These are phyloP conservation scores for Metschnikowia matae DNA, from an alignment of 805 yeast genomes.

Conservation along the genomic window DNA sequence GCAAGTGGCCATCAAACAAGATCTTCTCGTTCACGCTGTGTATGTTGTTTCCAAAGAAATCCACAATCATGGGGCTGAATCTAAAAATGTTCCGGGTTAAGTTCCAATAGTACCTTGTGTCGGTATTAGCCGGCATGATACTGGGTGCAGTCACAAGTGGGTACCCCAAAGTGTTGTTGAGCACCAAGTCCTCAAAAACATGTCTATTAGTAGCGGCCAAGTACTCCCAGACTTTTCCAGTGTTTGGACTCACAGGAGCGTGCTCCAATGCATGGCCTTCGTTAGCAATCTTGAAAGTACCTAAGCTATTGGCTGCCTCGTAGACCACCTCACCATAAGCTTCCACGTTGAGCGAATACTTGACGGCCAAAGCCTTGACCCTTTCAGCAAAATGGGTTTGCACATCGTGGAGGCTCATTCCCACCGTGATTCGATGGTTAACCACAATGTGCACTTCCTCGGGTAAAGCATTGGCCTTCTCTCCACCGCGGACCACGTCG, in stretches of 20 bases:
- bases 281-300: slow-evolving; percentile 5
- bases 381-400: slow-evolving; percentile 24
- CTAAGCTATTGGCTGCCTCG: slow-evolving; percentile 3
- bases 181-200: slow-evolving; percentile 42
- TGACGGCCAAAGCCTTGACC: slow-evolving; percentile 21
- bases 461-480: slow-evolving; percentile 39
- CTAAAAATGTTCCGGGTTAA: slow-evolving; percentile 60
- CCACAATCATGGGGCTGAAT: slow-evolving; percentile 45
- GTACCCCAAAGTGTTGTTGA: slow-evolving; percentile 22
- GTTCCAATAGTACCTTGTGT: slow-evolving; percentile 62
- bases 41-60: slow-evolving; percentile 9
- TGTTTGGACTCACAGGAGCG: slow-evolving; percentile 15
- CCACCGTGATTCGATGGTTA: slow-evolving; percentile 36
- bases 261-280: slow-evolving; percentile 8
- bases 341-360: slow-evolving; percentile 12
- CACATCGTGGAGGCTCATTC: slow-evolving; percentile 23
- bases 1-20: slow-evolving; percentile 54
- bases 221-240: slow-evolving; percentile 37
- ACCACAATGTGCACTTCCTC: slow-evolving; percentile 27
- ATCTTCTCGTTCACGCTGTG: slow-evolving; percentile 62
- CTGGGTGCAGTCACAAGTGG: slow-evolving; percentile 51
- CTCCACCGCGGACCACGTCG: slow-evolving; percentile 35
- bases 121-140: slow-evolving; percentile 67
- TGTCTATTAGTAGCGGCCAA: slow-evolving; percentile 44
- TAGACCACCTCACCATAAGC: slow-evolving; percentile 11